These are phyloP conservation scores for Claviceps capensis DNA, from an alignment of 2,329 filamentous ascomycete genomes.

Conservation along the genomic window DNA sequence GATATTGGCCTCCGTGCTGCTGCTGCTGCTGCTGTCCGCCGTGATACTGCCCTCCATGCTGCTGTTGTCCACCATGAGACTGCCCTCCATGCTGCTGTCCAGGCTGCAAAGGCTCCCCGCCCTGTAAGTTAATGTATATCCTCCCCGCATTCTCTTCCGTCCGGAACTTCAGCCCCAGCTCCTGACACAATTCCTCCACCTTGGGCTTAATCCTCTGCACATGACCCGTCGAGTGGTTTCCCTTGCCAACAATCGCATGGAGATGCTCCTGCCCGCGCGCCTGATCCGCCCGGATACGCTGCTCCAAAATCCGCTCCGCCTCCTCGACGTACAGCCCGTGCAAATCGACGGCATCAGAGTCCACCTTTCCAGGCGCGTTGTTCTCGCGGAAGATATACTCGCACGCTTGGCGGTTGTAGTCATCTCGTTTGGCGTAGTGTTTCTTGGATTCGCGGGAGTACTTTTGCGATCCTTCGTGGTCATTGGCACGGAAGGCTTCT, in stretches of 20 bases:
- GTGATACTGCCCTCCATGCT: constrained; percentile 20
- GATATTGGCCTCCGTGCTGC: constrained; percentile 17
- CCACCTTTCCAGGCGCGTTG: constrained; percentile 64
- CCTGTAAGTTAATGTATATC: constrained; percentile 77
- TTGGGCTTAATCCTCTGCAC: constrained; percentile 93
- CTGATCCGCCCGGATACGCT: constrained; percentile 68
- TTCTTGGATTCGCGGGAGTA: constrained; percentile 74
- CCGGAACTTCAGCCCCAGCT: constrained; percentile 67
- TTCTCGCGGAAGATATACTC: constrained; percentile 95
- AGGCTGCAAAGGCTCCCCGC: constrained; percentile 46
- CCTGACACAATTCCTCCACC: constrained; percentile 73
- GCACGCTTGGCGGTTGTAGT: constrained; percentile 81
- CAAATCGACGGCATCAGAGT: constrained; percentile 76
- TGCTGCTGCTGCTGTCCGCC: constrained; percentile 23
- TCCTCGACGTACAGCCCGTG: constrained; percentile 93
- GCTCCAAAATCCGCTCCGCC: constrained; percentile 78
- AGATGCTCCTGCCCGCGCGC: constrained; percentile 64
- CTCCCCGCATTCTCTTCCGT: constrained; percentile 84
- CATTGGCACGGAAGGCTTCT: constrained; percentile 69
- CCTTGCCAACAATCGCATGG: constrained; percentile 92
- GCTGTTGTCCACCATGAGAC: constrained; percentile 20
- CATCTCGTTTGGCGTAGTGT: constrained; percentile 72
- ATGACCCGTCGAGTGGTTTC: constrained; percentile 70
- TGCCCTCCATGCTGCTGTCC: neutral
- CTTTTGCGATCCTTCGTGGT: constrained; percentile 71